phyloP scores from a whole-genome alignment of 2,329 filamentous ascomycete genomes.

The Colletotrichum zoysiae region DNA sequence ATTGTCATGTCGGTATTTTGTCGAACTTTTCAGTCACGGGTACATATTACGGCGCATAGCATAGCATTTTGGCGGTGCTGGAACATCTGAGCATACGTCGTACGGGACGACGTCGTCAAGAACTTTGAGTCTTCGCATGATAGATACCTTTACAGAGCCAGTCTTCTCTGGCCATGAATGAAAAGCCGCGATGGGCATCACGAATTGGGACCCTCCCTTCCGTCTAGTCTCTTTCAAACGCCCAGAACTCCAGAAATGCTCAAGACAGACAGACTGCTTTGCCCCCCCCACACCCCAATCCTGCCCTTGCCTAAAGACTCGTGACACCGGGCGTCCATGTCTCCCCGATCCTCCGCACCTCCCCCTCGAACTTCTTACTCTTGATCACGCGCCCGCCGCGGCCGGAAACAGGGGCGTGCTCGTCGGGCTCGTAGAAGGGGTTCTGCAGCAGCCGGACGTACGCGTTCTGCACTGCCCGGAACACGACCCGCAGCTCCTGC shows the following conservation, averaged over 20 bases:
- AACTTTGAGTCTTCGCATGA: slow-evolving; percentile 25
- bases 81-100: background rate
- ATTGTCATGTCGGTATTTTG: background rate
- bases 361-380: slow-evolving; percentile 82
- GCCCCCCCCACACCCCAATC: background rate
- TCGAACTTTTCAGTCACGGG: background rate
- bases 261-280: background rate
- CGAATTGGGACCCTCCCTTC: background rate
- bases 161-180: slow-evolving; percentile 1
- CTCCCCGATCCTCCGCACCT: slow-evolving; percentile 89
- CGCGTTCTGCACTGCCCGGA: slow-evolving; percentile 91
- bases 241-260: slow-evolving; percentile 20
- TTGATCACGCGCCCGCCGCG: slow-evolving; percentile 77
- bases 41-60: slow-evolving; percentile 26
- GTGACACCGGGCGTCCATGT: slow-evolving; percentile 82
- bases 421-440: slow-evolving; percentile 93
- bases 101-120: slow-evolving; percentile 13
- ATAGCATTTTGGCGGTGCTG: slow-evolving; percentile 39
- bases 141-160: slow-evolving; percentile 21
- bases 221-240: background rate
- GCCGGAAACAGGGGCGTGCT: slow-evolving; percentile 73
- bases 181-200: slow-evolving; percentile 5
- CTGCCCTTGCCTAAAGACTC: slow-evolving; percentile 60
- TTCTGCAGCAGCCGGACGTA: slow-evolving; percentile 92
- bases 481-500: slow-evolving; percentile 90